Conservation (phyloP, 305 asterid species). For the Rubia tinctorum region DNA sequence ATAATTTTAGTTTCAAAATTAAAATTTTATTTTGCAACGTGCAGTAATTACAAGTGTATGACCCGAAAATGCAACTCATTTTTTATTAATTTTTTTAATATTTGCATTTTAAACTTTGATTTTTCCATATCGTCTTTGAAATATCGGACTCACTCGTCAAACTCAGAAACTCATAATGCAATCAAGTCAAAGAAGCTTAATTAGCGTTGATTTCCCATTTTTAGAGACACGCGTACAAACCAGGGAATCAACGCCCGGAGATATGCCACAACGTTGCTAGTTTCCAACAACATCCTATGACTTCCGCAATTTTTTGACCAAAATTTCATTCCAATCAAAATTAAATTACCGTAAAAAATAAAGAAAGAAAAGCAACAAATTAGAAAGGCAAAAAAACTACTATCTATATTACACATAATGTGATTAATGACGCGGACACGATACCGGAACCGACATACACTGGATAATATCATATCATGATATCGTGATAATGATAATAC, state of each 20-base stretch:
- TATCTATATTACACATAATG: background rate
- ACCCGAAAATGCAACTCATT: no score
- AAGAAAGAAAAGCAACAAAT: background rate
- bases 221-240: background rate
- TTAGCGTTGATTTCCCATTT: background rate
- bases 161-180: no score
- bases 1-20: no score
- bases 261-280: background rate
- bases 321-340: background rate
- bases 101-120: no score
- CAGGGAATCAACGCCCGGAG: background rate
- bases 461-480: background rate
- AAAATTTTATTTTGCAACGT: no score
- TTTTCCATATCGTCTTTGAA: no score
- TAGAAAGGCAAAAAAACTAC: no score
- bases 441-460: slow-evolving; percentile 28
- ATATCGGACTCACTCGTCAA: no score
- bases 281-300: background rate
- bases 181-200: background rate
- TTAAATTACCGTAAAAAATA: background rate
- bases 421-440: slow-evolving; percentile 29
- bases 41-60: no score
- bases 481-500: background rate
- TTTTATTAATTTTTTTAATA: no score
- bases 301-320: background rate